These are phyloP conservation scores for Cenchrus americanus DNA, from an alignment of 176 grass and related monocot species.

Conservation along the genomic window DNA sequence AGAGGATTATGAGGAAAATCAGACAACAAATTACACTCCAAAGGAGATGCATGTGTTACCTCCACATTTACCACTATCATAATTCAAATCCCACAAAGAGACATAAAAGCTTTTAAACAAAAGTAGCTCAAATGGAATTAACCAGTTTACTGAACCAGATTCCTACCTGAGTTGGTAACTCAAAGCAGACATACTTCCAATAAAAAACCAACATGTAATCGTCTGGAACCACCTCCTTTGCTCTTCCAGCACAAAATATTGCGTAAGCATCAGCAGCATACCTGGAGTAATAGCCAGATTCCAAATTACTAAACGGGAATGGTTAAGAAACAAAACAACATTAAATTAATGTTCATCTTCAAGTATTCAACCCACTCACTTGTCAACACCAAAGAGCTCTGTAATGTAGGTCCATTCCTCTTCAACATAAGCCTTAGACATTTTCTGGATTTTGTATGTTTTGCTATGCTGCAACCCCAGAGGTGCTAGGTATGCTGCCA, in stretches of 20 bases:
- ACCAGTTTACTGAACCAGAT: neutral
- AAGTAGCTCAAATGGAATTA: constrained; percentile 26
- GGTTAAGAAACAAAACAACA: neutral
- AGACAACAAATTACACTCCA: neutral
- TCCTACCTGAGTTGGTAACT: constrained; percentile 42
- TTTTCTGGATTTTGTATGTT: constrained; percentile 50
- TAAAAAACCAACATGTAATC: constrained; percentile 82
- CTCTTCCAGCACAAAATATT: constrained; percentile 74
- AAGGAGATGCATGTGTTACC: neutral
- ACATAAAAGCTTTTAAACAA: neutral
- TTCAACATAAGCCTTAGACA: constrained; percentile 52
- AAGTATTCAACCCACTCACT: constrained; percentile 48
- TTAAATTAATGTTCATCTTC: neutral
- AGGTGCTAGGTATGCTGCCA: constrained; percentile 46
- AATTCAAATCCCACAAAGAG: neutral
- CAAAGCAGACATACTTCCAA: constrained; percentile 58
- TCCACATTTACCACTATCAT: neutral
- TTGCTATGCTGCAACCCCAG: constrained; percentile 59
- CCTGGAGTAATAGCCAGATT: constrained; percentile 36
- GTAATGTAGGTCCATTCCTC: constrained; percentile 68
- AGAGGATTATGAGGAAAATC: neutral
- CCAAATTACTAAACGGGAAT: neutral
- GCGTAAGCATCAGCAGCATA: constrained; percentile 90
- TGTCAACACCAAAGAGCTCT: constrained; percentile 71
- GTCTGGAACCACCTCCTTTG: constrained; percentile 52